Conservation (phyloP, 805 yeast species). For the Metschnikowia dekortorum region DNA sequence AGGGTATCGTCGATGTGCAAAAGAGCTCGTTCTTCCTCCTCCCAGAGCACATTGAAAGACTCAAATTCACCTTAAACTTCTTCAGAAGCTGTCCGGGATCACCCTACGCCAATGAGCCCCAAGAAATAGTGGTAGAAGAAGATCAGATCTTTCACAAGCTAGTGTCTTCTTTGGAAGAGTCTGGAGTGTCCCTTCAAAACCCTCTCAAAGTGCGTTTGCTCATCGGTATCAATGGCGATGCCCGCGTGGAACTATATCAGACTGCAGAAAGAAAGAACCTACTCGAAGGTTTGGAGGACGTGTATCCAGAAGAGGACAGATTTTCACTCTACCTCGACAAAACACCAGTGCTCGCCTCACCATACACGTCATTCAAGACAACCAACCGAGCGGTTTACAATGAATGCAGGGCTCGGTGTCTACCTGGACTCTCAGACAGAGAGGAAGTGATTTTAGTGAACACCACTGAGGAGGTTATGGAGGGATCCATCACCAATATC, state of each 20-base stretch:
- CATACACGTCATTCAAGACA: conserved; percentile 86
- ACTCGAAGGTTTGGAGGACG: conserved; percentile 24
- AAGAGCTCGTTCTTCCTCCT: conserved; percentile 53
- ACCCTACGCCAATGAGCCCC: not conserved
- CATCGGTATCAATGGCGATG: conserved; percentile 25
- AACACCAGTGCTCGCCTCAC: conserved; percentile 51
- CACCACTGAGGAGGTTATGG: conserved; percentile 56
- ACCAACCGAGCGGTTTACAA: conserved; percentile 64
- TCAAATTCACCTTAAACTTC: conserved; percentile 49
- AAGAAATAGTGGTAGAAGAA: conserved; percentile 21
- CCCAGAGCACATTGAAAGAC: conserved; percentile 58
- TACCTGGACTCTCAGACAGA: conserved; percentile 37
- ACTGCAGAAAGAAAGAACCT: conserved; percentile 24
- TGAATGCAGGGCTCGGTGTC: conserved; percentile 51
- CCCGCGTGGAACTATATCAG: conserved; percentile 30
- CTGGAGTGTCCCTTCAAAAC: conserved; percentile 18
- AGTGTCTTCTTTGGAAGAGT: conserved; percentile 22
- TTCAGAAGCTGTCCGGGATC: conserved; percentile 31
- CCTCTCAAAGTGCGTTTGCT: conserved; percentile 35
- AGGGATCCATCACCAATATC: conserved; percentile 78
- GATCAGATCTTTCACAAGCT: conserved; percentile 35
- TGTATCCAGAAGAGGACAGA: conserved; percentile 12
- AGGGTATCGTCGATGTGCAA: conserved; percentile 21
- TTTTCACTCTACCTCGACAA: conserved; percentile 67
- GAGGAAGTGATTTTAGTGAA: conserved; percentile 71